Conservation (phyloP, 306 rosid species). For the Vigna angularis region DNA sequence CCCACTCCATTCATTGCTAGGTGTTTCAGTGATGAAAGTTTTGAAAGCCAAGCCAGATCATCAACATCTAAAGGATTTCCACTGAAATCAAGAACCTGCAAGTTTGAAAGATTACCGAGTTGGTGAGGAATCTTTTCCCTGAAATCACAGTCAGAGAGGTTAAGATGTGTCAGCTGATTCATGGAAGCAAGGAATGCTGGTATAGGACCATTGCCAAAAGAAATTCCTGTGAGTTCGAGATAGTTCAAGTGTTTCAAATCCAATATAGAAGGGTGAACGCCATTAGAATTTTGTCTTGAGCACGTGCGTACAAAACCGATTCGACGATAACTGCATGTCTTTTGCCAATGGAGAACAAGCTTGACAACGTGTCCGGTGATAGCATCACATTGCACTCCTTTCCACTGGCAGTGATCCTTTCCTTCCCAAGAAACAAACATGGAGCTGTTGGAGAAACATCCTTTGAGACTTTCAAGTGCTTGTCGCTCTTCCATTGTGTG, state of each 20-base stretch:
- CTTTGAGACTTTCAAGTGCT: neutral
- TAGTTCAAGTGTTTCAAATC: constrained; percentile 11
- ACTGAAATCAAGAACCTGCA: constrained; percentile 28
- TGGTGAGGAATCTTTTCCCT: neutral
- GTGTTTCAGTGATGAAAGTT: constrained; percentile 12
- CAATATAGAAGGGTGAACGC: neutral
- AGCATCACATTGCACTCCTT: constrained; percentile 15
- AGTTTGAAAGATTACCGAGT: constrained; percentile 8
- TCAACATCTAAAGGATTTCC: neutral
- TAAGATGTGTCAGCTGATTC: neutral
- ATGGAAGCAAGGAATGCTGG: constrained; percentile 11
- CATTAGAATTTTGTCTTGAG: neutral
- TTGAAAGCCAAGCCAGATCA: constrained; percentile 2
- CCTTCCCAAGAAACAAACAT: constrained; percentile 23
- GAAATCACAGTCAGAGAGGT: neutral
- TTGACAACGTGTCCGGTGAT: constrained; percentile 10
- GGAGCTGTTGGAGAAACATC: constrained; percentile 5
- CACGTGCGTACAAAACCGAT: neutral
- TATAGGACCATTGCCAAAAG: neutral
- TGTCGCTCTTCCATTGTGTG: neutral
- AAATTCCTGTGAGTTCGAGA: neutral
- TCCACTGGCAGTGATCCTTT: constrained; percentile 4
- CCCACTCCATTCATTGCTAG: neutral
- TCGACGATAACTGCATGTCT: neutral
- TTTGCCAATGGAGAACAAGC: neutral